Evolutionary conservation across 192 early-diverging fungal genomes (phyloP), one percentile per base, ranked within the genome.

Genomic region (Phlyctochytrium planicorne): DNA sequence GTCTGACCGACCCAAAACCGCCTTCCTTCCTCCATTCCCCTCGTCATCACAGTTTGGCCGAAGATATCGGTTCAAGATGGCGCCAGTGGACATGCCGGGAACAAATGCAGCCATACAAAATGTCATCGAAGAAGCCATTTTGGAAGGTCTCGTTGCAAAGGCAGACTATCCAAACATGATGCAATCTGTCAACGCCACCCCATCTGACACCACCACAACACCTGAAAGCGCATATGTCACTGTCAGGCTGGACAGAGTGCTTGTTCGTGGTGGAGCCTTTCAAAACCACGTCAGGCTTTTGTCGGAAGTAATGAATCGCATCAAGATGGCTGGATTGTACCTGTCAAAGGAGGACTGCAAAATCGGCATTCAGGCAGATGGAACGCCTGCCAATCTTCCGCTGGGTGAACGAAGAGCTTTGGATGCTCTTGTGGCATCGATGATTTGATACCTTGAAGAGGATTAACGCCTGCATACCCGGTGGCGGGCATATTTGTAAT

Each of bases 21-120:
- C 55, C 6, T 57, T 57, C 55, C 20, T 4, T 10, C 16, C 55
- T 12, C 55, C 20, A 25, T 29, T 57, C 20, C 55, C 55, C 14
- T 14, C 55, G 25, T 10, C 14, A 10, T 57, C 55, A 27, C 16
- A 4, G 6, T 29, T 20, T 27, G 55, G 27, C 25, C 20, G 55
- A 4, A 10, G 55, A 4, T 57, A 57, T 29, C 55, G 55, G 12
- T 57, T 57, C 27, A 29, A 25, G 55, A 57, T 57, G 55, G 55
- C 55, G 55, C 55, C 55, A 27, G 27, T 57, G 55, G 55, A 57
- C 55, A 57, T 57, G 55, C 55, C 55, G 6, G 55, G 55, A 29
- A 57, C 55, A 27, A 29, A 29, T 27, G 55, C 55, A 27, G 55
- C 55, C 55, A 29, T 57, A 6, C 55, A 57, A 57, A 57, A 29